phyloP scores from a whole-genome alignment of 2,329 filamentous ascomycete genomes.

The Neonectria ditissima region DNA sequence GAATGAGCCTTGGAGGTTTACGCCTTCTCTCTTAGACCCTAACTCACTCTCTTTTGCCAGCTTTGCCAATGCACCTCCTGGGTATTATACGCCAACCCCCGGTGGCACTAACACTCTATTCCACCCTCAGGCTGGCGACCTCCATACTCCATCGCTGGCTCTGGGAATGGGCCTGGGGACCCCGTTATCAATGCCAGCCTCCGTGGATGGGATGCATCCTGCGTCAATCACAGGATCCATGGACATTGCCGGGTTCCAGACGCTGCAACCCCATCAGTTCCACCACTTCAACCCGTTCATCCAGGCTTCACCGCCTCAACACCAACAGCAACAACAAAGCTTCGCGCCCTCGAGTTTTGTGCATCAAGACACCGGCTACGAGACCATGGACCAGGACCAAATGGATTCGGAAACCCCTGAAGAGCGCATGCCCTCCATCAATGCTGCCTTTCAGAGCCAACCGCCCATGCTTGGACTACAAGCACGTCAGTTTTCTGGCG shows the following conservation, averaged over 20 bases:
- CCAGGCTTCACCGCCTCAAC: constrained; percentile 67
- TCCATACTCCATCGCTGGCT: constrained; percentile 83
- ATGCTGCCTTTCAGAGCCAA: constrained; percentile 71
- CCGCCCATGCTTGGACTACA: constrained; percentile 71
- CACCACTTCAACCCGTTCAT: constrained; percentile 79
- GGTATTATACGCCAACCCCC: constrained; percentile 90
- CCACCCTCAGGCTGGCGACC: constrained; percentile 84
- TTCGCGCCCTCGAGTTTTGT: constrained; percentile 86
- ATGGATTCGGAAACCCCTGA: constrained; percentile 67
- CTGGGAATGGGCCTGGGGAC: constrained; percentile 83
- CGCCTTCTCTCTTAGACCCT: constrained; percentile 88
- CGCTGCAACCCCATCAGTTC: constrained; percentile 70
- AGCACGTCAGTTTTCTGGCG: constrained; percentile 59
- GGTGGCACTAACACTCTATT: constrained; percentile 84
- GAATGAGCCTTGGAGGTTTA: constrained; percentile 87
- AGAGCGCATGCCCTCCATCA: constrained; percentile 66
- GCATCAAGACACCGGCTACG: constrained; percentile 83
- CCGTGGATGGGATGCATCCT: constrained; percentile 72
- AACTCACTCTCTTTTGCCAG: constrained; percentile 83
- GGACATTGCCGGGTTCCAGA: constrained; percentile 77
- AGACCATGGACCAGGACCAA: constrained; percentile 81
- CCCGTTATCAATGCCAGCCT: constrained; percentile 81
- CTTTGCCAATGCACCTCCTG: constrained; percentile 83
- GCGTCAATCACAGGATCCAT: constrained; percentile 63
- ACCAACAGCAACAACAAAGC: constrained; percentile 49